These are phyloP conservation scores for Backusella liffmaniae DNA, from an alignment of 192 early-diverging fungal species.

Conservation along the genomic window DNA sequence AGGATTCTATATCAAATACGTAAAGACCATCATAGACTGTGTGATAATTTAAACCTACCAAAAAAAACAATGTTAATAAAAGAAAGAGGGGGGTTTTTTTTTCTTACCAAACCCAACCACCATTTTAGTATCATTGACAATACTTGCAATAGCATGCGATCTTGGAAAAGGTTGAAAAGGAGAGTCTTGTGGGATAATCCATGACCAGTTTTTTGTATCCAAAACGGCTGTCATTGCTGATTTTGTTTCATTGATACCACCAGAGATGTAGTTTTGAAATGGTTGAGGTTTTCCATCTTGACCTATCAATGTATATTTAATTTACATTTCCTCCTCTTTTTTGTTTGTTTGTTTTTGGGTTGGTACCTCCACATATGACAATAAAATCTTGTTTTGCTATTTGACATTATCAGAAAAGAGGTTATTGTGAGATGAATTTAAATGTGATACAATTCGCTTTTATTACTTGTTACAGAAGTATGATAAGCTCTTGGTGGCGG, in stretches of 20 bases:
- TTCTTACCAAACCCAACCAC: constrained; percentile 16
- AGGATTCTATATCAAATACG: constrained; percentile 11
- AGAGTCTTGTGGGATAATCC: background rate
- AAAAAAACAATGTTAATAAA: background rate
- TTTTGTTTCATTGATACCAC: background rate
- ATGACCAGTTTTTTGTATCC: constrained; percentile 2
- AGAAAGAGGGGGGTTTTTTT: background rate
- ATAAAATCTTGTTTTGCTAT: constrained; percentile 8
- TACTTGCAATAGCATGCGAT: background rate
- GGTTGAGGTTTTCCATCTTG: constrained; percentile 20
- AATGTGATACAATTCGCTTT: too few relatives aligned
- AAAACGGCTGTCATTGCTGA: constrained; percentile 9
- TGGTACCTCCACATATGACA: constrained; percentile 16
- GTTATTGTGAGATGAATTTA: too few relatives aligned
- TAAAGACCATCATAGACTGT: constrained; percentile 20
- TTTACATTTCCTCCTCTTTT: background rate
- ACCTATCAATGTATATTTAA: background rate
- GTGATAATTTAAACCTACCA: constrained; percentile 21
- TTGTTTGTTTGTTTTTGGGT: background rate
- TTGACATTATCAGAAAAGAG: background rate
- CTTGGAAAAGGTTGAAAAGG: constrained; percentile 21
- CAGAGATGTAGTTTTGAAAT: constrained; percentile 19
- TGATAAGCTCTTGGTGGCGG: constrained; percentile 13
- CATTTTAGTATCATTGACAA: constrained; percentile 21
- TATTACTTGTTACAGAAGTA: constrained; percentile 18